Evolutionary conservation across 2,329 filamentous ascomycete species (phyloP), one percentile per base, ranked within the genome.

Genomic region (Cladosporium sp.): DNA sequence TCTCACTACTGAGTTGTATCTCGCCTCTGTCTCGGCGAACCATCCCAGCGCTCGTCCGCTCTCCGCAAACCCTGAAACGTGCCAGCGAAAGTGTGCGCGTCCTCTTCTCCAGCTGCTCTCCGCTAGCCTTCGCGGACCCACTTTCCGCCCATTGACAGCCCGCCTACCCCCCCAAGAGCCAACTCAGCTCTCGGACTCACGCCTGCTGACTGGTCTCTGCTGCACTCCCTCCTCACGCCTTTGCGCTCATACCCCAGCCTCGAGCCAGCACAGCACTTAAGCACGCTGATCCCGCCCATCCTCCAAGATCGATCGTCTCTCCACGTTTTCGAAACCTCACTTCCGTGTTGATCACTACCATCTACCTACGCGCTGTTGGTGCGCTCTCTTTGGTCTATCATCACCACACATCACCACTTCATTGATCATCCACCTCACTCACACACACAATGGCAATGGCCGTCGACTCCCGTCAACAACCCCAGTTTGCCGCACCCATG

Each of bases 381-480:
- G 59, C 53, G 49, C 60, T 39, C 54, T 59, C 59, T 61, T 53
- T 54, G 46, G 26, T 43, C 60, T 26, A 56, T 28, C 56, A 62
- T 46, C 30, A 30, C 51, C 58, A 54, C 61, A n/a, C 32, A 32
- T 43, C 61, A 58, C 62, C 66, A 64, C 69, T 63, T 70, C 70
- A 70, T 68, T 67, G 65, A 68, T 46, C 36, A 43, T 43, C 66
- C 69, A 69, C 71, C 68, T 67, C 65, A 68, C 68, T 60, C 64
- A 25, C 63, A 61, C 51, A 36, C 58, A 72, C 69, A 70, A 97
- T 97, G 93, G 95, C 92, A 82, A 96, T 97, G 92, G 91, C 93
- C 79, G 88, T 97, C 83, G 92, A 97, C 82, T 88, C 88, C 75
- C 91, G 93, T 79, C 92, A 94, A 82, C 91, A 83, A 71, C 91